Evolutionary conservation across 345 rosid genomes (phyloP), one percentile per base, ranked within the genome.

Genomic region (Syzygium jambos): DNA sequence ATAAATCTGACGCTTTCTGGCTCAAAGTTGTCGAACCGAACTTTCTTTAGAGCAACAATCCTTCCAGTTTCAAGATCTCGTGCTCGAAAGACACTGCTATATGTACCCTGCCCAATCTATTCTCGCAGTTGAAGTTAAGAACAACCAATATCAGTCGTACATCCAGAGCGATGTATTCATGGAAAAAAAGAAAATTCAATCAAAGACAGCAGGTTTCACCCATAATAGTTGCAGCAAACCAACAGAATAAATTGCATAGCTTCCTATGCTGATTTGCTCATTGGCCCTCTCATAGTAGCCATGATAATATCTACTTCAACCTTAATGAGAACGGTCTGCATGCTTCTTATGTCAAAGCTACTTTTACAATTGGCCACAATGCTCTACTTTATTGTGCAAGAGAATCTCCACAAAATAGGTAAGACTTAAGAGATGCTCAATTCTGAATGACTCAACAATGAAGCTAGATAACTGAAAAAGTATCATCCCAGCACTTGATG

Each of bases 101-200:
- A 97, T 10, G 99, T 97, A 59, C 99, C 99, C 88, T 98, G 99
- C 54, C 99, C 99, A 90, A 98, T 98, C 99, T 98, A 91, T 89
- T 34, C 25, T 11, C 25, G 1, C 49, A 73, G 43, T 73, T 17
- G 49, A 73, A 34, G 80, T 73, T 9, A 0, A 73, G 80, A 73
- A 73, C 80, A 73, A 38, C 49, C 80, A 19, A 38, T 19, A 38
- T 73, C 19, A 73, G 49, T 73, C 25, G 21, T 38, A 38, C 27
- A 73, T 73, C 82, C 2, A 22, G 27, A 68, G 82, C 38, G 49
- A 73, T 19, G 27, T 10, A 73, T 55, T 25, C 23, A 2, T 51
- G 52, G 38, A n/a, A 78, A 46, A 59, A 59, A 38, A 80, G 55
- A 52, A 82, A 84, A n/a, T 17, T 73, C 82, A 73, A 73, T 21